These are phyloP conservation scores for Capsicum chinense DNA, from an alignment of 257 asterid species.

Conservation along the genomic window DNA sequence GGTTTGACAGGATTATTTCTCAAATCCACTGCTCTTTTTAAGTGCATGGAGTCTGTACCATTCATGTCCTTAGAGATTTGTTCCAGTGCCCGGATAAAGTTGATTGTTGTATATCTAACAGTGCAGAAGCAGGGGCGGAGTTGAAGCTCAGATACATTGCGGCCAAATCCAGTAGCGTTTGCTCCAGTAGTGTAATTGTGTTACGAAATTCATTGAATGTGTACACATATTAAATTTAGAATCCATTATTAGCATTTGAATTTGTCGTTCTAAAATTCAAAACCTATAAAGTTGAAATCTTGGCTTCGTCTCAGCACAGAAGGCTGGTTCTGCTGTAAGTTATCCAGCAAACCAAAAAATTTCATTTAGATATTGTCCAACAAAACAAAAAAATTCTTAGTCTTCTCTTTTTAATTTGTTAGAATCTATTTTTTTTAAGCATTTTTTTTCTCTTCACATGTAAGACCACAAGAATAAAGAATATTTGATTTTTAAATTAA, in stretches of 20 bases:
- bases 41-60: conserved; percentile 25
- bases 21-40: conserved; percentile 26
- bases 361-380: too few relatives aligned
- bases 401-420: too few relatives aligned
- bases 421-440: too few relatives aligned
- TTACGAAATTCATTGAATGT: neutral
- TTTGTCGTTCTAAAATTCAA: neutral
- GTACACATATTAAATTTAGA: neutral
- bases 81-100: neutral
- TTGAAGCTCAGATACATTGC: neutral
- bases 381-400: too few relatives aligned
- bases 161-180: neutral
- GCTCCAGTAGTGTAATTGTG: neutral
- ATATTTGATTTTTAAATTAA: too few relatives aligned
- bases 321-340: too few relatives aligned
- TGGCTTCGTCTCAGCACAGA: too few relatives aligned
- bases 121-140: neutral
- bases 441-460: too few relatives aligned
- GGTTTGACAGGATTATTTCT: neutral
- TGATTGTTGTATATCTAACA: neutral
- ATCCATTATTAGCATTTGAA: neutral
- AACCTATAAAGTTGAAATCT: too few relatives aligned
- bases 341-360: too few relatives aligned
- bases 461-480: too few relatives aligned
- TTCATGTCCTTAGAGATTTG: neutral